These are phyloP conservation scores for Inonotus hispidus DNA, from an alignment of 1,284 basidiomycete species.

Conservation along the genomic window DNA sequence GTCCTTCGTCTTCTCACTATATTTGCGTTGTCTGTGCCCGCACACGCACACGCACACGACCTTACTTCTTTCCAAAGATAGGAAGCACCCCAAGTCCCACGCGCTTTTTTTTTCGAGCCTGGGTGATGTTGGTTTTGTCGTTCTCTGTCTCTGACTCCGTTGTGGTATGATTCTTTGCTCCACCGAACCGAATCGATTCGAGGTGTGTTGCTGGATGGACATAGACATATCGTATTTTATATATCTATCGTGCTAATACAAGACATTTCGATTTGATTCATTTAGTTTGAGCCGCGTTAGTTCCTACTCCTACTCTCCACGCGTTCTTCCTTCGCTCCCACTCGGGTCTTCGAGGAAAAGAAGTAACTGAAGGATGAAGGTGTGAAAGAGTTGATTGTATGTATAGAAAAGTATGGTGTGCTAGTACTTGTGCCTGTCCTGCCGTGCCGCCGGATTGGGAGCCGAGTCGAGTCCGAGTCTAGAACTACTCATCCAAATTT, in stretches of 20 bases:
- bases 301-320: not conserved
- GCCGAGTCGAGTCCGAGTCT: not conserved
- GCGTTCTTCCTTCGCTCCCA: not conserved
- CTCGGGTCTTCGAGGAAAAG: not conserved
- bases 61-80: not conserved
- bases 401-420: not conserved
- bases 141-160: too few relatives aligned
- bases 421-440: too few relatives aligned
- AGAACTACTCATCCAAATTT: not conserved
- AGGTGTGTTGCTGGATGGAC: too few relatives aligned
- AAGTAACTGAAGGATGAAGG: not conserved
- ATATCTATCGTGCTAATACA: too few relatives aligned
- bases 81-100: not conserved
- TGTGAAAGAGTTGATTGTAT: not conserved
- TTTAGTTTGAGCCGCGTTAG: not conserved
- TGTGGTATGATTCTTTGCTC: too few relatives aligned
- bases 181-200: too few relatives aligned
- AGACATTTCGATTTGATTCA: too few relatives aligned
- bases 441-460: too few relatives aligned
- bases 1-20: too few relatives aligned
- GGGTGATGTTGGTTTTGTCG: too few relatives aligned
- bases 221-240: too few relatives aligned
- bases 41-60: not conserved
- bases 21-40: not conserved
- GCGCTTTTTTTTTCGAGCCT: not conserved